phyloP scores from a whole-genome alignment of 2,329 filamentous ascomycete genomes.

The Aspergillus ustus region DNA sequence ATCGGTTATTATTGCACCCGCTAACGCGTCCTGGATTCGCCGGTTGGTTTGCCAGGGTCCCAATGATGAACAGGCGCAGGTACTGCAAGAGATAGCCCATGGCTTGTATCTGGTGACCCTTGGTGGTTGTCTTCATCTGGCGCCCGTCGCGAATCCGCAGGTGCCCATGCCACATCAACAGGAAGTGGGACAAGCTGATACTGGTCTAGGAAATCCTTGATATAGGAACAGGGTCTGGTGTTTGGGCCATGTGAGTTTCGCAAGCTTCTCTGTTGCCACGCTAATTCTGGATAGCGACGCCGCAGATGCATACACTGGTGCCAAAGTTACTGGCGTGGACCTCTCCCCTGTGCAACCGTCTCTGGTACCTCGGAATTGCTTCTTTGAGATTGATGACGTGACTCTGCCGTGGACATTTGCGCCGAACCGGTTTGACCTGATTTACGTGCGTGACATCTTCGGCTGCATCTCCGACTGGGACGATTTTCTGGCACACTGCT shows the following conservation, averaged over 20 bases:
- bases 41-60: slow-evolving; percentile 22
- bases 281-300: slow-evolving; percentile 27
- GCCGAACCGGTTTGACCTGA: slow-evolving; percentile 46
- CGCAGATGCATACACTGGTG: slow-evolving; percentile 43
- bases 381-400: slow-evolving; percentile 54
- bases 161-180: slow-evolving; percentile 30
- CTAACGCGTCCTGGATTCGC: neutral
- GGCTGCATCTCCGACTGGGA: slow-evolving; percentile 54
- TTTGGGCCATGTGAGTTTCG: slow-evolving; percentile 28
- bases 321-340: slow-evolving; percentile 53
- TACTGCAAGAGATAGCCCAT: too few species aligned
- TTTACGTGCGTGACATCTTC: slow-evolving; percentile 52
- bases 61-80: slow-evolving; percentile 28
- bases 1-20: too few species aligned
- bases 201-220: slow-evolving; percentile 27
- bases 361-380: slow-evolving; percentile 52
- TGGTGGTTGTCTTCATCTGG: too few species aligned
- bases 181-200: too few species aligned
- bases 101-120: too few species aligned
- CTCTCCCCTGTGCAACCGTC: slow-evolving; percentile 56
- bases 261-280: neutral
- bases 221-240: slow-evolving; percentile 30
- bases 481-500: slow-evolving; percentile 39
- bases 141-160: slow-evolving; percentile 26
- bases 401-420: slow-evolving; percentile 43